These are phyloP conservation scores for Fusarium sp. DNA, from an alignment of 2,329 filamentous ascomycete species.

Conservation along the genomic window DNA sequence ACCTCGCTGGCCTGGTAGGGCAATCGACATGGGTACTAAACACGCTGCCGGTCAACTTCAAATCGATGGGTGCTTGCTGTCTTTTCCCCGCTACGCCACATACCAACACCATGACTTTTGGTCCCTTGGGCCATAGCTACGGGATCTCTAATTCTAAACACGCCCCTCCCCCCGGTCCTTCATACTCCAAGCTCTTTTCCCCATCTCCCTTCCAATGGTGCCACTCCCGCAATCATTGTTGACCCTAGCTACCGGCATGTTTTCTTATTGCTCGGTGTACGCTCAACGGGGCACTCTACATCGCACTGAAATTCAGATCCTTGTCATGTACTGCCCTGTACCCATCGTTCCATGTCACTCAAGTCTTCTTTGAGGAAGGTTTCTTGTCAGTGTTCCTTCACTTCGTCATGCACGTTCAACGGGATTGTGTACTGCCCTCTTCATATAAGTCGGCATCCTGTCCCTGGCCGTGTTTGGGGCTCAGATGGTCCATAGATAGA, in stretches of 20 bases:
- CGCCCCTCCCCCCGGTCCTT: constrained; percentile 36
- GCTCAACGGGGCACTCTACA: constrained; percentile 36
- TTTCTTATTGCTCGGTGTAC: constrained; percentile 47
- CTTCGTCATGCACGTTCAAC: constrained; percentile 50
- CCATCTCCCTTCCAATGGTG: constrained; percentile 44
- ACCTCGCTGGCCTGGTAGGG: constrained; percentile 47
- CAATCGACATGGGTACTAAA: constrained; percentile 42
- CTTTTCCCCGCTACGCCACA: constrained; percentile 51
- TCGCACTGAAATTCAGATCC: constrained; percentile 44
- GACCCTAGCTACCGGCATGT: constrained; percentile 42
- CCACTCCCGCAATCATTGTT: constrained; percentile 46
- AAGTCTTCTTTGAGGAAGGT: constrained; percentile 47
- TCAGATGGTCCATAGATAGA: constrained; percentile 52
- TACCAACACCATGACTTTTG: constrained; percentile 45
- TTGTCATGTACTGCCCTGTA: constrained; percentile 45
- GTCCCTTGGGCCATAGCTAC: constrained; percentile 46
- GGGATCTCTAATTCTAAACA: constrained; percentile 36
- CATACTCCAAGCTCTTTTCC: constrained; percentile 31
- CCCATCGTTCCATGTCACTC: constrained; percentile 47
- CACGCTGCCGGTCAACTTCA: constrained; percentile 39
- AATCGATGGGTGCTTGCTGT: constrained; percentile 50
- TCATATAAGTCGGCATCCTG: constrained; percentile 52
- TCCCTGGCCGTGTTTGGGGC: constrained; percentile 50
- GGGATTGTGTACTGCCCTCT: constrained; percentile 47
- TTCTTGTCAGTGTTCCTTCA: constrained; percentile 46